Evolutionary conservation across 352 stramenopile species (phyloP).

Genomic region (Phytophthora cryptogea): DNA sequence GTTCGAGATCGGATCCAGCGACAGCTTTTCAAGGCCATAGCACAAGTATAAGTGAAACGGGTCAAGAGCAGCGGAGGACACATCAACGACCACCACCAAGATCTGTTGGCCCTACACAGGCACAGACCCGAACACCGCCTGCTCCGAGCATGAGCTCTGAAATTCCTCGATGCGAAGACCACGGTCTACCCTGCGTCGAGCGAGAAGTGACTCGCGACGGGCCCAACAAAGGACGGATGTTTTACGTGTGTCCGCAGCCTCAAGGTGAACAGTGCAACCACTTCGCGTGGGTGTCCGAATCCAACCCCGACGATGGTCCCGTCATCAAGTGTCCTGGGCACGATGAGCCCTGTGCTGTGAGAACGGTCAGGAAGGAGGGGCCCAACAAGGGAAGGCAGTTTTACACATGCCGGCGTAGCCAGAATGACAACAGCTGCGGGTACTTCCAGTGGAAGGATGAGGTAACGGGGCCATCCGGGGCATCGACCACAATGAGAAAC

Average conservation of each 20-base stretch:
- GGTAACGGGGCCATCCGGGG: constrained; percentile 5
- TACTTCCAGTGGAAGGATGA: constrained; percentile 86
- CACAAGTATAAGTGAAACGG: constrained; percentile 1
- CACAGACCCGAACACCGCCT: constrained; percentile 2
- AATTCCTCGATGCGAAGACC: constrained; percentile 49
- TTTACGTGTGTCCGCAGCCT: constrained; percentile 89
- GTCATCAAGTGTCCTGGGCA: constrained; percentile 57
- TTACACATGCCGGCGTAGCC: constrained; percentile 54
- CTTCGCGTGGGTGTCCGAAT: constrained; percentile 92
- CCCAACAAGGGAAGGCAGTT: constrained; percentile 73
- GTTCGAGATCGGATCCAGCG: neutral
- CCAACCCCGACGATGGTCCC: constrained; percentile 8
- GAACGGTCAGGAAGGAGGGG: constrained; percentile 67
- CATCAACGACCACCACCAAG: constrained; percentile 14
- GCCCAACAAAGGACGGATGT: constrained; percentile 92
- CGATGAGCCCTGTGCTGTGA: constrained; percentile 64
- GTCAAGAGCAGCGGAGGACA: constrained; percentile 15
- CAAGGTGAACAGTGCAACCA: constrained; percentile 90
- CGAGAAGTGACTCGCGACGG: constrained; percentile 63
- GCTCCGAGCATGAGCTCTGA: constrained; percentile 14
- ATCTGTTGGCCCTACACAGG: constrained; percentile 1
- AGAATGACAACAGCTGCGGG: constrained; percentile 66
- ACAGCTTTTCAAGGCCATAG: constrained; percentile 19
- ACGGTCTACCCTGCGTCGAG: constrained; percentile 54
- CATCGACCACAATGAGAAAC: constrained; percentile 5